A percentile compares a stretch with the other conserved stretches of the same genome.
These are phyloP conservation scores for Oxyria digyna DNA, from an alignment of 148 eudicot species.

Conservation along the genomic window DNA sequence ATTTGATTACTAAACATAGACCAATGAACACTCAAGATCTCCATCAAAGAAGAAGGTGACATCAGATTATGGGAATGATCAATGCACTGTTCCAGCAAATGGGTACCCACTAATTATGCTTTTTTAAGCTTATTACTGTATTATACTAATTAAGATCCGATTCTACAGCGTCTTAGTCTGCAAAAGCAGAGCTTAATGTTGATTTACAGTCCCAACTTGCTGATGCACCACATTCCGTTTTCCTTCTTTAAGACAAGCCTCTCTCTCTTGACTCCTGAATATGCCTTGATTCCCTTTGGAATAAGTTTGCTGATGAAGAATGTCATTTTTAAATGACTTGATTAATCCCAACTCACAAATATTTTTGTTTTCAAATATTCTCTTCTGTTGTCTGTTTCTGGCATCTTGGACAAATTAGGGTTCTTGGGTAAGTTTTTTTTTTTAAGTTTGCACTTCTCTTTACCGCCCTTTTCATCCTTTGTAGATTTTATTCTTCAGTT, in stretches of 20 bases:
- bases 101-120: background rate
- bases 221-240: background rate
- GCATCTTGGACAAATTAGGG: background rate
- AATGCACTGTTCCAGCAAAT: background rate
- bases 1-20: background rate
- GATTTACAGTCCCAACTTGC: background rate
- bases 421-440: background rate
- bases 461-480: background rate
- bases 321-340: background rate
- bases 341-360: background rate
- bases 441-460: background rate
- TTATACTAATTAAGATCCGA: background rate
- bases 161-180: background rate
- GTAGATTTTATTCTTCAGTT: background rate
- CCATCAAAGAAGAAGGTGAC: background rate
- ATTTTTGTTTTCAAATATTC: background rate
- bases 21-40: background rate
- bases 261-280: background rate
- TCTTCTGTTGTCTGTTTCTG: slow-evolving; percentile 2
- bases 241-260: background rate
- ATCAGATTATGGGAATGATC: slow-evolving; percentile 2
- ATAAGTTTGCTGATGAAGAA: background rate
- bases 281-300: background rate
- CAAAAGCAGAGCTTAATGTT: background rate
- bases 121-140: background rate